Percentiles rank a stretch among this genome's conserved stretches.
phyloP scores from a whole-genome alignment of 2,329 filamentous ascomycete genomes.

The Geosmithia morbida region DNA sequence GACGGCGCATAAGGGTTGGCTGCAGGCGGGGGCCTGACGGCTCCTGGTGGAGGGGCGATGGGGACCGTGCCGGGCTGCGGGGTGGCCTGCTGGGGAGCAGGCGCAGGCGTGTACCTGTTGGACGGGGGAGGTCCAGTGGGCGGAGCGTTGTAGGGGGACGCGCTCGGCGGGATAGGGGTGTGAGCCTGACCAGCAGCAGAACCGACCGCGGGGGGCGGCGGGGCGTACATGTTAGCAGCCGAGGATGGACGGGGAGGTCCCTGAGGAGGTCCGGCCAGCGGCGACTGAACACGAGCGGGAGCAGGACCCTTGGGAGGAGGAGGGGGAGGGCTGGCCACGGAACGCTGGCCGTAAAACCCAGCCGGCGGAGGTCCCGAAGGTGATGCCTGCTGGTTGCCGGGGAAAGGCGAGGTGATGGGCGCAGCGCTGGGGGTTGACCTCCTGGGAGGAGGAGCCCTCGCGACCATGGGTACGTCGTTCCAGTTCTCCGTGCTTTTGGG shows the following conservation, averaged over 20 bases:
- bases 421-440: conserved; percentile 59
- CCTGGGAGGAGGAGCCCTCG: conserved; percentile 56
- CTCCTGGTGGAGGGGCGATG: conserved; percentile 24
- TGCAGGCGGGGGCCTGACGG: conserved; percentile 29
- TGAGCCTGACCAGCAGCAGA: conserved; percentile 42
- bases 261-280: conserved; percentile 43
- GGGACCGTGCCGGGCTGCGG: conserved; percentile 23
- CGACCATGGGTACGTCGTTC: conserved; percentile 89
- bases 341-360: conserved; percentile 43
- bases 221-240: conserved; percentile 37
- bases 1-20: conserved; percentile 27
- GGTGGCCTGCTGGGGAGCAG: conserved; percentile 36
- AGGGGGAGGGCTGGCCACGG: conserved; percentile 57
- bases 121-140: conserved; percentile 54
- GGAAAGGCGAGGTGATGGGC: conserved; percentile 63
- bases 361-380: conserved; percentile 42
- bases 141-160: conserved; percentile 77
- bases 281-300: conserved; percentile 58
- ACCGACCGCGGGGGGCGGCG: conserved; percentile 47
- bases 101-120: conserved; percentile 61
- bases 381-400: conserved; percentile 40
- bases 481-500: conserved; percentile 64
- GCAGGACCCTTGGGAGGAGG: conserved; percentile 73
- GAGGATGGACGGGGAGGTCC: conserved; percentile 49
- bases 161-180: conserved; percentile 53